Evolutionary conservation across 306 rosid genomes (phyloP).

Genomic region (Biancaea sappan): DNA sequence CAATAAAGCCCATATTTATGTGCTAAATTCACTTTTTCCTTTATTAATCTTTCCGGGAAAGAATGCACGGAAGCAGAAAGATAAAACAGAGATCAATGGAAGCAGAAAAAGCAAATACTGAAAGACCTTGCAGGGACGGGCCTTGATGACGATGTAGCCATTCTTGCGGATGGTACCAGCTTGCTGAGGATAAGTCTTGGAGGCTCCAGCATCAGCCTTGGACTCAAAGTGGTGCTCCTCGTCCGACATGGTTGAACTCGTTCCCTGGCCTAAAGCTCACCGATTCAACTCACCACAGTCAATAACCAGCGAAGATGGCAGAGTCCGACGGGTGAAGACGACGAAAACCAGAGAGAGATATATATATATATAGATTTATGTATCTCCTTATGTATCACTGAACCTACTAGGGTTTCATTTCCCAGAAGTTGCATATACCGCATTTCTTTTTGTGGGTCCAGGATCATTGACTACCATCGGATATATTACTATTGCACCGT

Average conservation of each 20-base stretch:
- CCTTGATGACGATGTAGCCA: constrained; percentile 74
- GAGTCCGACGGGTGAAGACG: constrained; percentile 16
- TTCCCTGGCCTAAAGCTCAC: background rate
- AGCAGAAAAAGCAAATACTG: background rate
- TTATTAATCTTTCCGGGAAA: background rate
- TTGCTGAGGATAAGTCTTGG: constrained; percentile 77
- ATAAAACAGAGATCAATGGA: background rate
- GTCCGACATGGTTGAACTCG: constrained; percentile 56
- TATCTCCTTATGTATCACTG: background rate
- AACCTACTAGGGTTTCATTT: constrained; percentile 41
- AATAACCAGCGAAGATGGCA: background rate
- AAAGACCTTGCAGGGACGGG: constrained; percentile 72
- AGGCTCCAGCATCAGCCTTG: constrained; percentile 79
- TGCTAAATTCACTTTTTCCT: background rate
- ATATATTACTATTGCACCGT: background rate
- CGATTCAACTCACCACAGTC: constrained; percentile 6
- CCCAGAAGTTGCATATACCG: background rate
- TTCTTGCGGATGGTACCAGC: constrained; percentile 84
- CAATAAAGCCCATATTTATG: background rate
- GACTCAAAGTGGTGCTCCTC: constrained; percentile 83
- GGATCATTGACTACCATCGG: background rate
- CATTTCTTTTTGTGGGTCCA: background rate
- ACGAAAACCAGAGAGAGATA: background rate
- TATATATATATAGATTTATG: background rate
- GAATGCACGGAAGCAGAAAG: background rate